Base-by-base conservation (phyloP, 768 basidiomycete genomes). In the Xanthoconium stramineum region DNA sequence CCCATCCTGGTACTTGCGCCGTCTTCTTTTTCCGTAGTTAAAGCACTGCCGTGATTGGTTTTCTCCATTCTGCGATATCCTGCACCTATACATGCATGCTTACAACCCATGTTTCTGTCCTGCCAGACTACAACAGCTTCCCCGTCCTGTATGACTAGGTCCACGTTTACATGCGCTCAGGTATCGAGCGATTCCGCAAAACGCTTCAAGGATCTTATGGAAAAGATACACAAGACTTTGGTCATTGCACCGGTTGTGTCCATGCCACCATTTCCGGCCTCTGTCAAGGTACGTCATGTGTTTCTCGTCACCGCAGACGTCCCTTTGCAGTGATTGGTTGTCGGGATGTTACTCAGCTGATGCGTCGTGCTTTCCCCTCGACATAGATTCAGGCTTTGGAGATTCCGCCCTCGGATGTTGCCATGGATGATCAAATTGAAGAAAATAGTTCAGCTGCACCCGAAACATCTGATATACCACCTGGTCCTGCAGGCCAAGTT, bases 171-270 rank as follows among this genome's bases (percentile, higher is more conserved):
- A 30, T 35, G 29, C 19, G 49, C 45, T 33, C 43, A 40, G 24
- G 35, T 33, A 40, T 54, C 59, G 50, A 47, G 50, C 45, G 32
- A 52, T 47, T 59, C 66, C 17, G 19, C 51, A 36, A 56, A 64
- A 55, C 73, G 69, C 35, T 86, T 88, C 64, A 70, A 74, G 33
- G 80, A 81, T 19, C 72, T 89, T 15, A 76, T 88, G 28, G 70
- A 78, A n/a, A 82, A 77, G 57, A 90, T 92, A 50, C 87, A 91
- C 64, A 78, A 80, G 51, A 79, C 81, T 19, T 74, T 92, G 28
- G 77, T 81, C 6, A 77, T 89, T 61, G 78, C 79, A 14, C 87
- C 88, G 9, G 69, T 77, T 5, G 66, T 78, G 36, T 78, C 83
- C 17, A 73, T 75, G 19, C 48, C 68, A 47, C 54, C 46, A 12